These are phyloP conservation scores for Epichloe scottii DNA, from an alignment of 2,329 filamentous ascomycete species.

Conservation along the genomic window DNA sequence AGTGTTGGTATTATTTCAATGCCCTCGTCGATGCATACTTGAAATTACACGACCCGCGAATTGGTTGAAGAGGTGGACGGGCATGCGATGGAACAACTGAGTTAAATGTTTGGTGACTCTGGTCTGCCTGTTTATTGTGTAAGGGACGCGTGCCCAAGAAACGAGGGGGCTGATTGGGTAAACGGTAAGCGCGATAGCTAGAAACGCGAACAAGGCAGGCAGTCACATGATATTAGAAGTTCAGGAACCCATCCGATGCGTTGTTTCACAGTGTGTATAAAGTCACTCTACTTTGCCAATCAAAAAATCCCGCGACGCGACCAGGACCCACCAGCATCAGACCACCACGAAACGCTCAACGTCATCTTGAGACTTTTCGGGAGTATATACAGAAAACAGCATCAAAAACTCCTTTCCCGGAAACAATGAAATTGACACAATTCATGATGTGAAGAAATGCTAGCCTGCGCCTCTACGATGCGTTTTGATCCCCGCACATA, in stretches of 20 bases:
- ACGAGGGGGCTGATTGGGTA: not conserved
- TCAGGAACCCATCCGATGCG: not conserved
- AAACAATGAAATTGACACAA: not conserved
- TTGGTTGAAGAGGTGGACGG: too few species aligned
- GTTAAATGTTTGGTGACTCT: too few species aligned
- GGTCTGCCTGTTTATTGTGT: not conserved
- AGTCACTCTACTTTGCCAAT: not conserved
- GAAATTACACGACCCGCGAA: too few species aligned
- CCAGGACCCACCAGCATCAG: not conserved
- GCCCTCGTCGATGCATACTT: not conserved
- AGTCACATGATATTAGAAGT: conserved; percentile 18
- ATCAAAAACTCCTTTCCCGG: not conserved
- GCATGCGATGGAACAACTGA: too few species aligned
- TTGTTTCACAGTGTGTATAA: accelerated
- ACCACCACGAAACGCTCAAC: not conserved
- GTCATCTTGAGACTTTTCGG: not conserved
- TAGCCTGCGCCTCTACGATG: conserved; percentile 11
- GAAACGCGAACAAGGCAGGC: conserved; percentile 25
- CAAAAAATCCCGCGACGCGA: not conserved
- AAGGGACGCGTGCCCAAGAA: conserved; percentile 8
- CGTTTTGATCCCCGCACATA: conserved; percentile 5
- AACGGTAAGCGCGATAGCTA: not conserved
- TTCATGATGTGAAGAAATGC: conserved; percentile 7
- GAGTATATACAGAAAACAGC: conserved; percentile 3
- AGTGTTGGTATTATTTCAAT: not conserved